These are phyloP conservation scores for Ogataea haglerorum DNA, from an alignment of 805 yeast genomes.

Conservation along the genomic window DNA sequence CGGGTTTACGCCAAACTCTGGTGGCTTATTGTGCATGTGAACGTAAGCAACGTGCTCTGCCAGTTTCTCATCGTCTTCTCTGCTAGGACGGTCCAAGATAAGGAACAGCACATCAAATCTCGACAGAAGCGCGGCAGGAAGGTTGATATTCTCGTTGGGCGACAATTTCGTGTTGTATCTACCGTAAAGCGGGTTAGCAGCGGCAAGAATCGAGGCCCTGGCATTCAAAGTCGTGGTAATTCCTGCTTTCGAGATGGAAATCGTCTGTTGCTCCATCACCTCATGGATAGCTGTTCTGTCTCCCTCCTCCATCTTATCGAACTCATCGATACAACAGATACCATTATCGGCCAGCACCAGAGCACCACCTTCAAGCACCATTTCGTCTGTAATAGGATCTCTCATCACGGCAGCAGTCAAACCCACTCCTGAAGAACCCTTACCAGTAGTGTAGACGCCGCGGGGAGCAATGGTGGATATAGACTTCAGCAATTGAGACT, in stretches of 20 bases:
- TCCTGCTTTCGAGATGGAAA: slow-evolving; percentile 96
- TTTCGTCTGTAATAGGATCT: slow-evolving; percentile 98
- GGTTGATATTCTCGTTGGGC: slow-evolving; percentile 91
- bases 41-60: slow-evolving; percentile 95
- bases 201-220: slow-evolving; percentile 91
- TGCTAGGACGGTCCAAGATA: slow-evolving; percentile 77
- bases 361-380: slow-evolving; percentile 98
- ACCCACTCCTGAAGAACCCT: slow-evolving; percentile 99
- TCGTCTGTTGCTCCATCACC: slow-evolving; percentile 99
- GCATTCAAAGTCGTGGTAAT: slow-evolving; percentile 95
- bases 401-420: slow-evolving; percentile 98
- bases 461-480: slow-evolving; percentile 92
- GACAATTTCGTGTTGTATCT: slow-evolving; percentile 87
- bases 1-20: slow-evolving; percentile 71
- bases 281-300: slow-evolving; percentile 98
- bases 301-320: slow-evolving; percentile 96
- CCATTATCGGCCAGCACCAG: slow-evolving; percentile 96
- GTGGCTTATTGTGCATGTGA: slow-evolving; percentile 89
- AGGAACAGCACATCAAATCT: slow-evolving; percentile 90
- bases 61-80: slow-evolving; percentile 76
- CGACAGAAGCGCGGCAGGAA: slow-evolving; percentile 94
- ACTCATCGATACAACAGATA: slow-evolving; percentile 97
- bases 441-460: slow-evolving; percentile 96
- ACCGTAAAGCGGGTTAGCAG: slow-evolving; percentile 97
- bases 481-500: slow-evolving; percentile 90